These are phyloP conservation scores for Blastocystis sp. DNA, from an alignment of 352 stramenopile genomes.

Conservation along the genomic window DNA sequence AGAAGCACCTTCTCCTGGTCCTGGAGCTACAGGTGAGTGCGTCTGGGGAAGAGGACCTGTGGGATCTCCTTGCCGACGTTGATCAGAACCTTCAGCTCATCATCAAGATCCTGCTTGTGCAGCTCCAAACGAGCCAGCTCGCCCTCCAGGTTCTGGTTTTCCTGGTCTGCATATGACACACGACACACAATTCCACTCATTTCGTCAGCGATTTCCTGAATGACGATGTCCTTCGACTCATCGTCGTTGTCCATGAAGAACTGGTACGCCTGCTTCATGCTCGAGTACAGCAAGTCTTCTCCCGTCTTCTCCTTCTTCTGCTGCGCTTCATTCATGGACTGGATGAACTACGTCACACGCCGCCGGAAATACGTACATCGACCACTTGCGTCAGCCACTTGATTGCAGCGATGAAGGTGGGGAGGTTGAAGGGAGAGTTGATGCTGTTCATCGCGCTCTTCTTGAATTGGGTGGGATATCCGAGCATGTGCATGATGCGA, in stretches of 20 bases:
- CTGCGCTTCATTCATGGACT: background rate
- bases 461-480: constrained; percentile 48
- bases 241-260: constrained; percentile 72
- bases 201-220: constrained; percentile 35
- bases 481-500: constrained; percentile 67
- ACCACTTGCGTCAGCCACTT: constrained; percentile 62
- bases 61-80: constrained; percentile 55
- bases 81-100: constrained; percentile 39
- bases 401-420: constrained; percentile 58
- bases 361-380: background rate
- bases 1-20: constrained; percentile 54
- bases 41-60: background rate
- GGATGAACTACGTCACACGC: background rate
- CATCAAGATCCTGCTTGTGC: constrained; percentile 58
- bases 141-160: constrained; percentile 34
- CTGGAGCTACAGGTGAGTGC: constrained; percentile 37
- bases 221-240: constrained; percentile 55
- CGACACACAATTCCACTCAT: background rate
- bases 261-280: constrained; percentile 58
- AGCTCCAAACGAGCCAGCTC: constrained; percentile 25
- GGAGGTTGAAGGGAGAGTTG: constrained; percentile 41
- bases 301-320: constrained; percentile 16
- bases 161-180: background rate
- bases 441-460: constrained; percentile 58
- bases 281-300: constrained; percentile 32